Percentiles rank a stretch among this genome's conserved stretches.
phyloP scores from a whole-genome alignment of 1,284 basidiomycete genomes.

The Cutaneotrichosporon arboriforme region DNA sequence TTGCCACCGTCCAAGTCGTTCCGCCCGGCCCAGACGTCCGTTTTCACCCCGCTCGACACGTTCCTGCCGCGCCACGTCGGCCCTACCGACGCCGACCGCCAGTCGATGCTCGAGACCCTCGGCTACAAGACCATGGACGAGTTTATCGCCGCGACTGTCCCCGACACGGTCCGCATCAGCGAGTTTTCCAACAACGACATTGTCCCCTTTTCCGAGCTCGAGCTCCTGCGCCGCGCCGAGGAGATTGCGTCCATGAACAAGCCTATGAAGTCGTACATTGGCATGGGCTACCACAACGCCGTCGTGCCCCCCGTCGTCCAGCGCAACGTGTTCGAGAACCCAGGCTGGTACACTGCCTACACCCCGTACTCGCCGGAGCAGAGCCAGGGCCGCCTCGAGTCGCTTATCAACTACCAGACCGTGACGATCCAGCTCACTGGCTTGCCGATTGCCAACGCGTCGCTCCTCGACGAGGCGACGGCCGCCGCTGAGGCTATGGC shows the following conservation, averaged over 20 bases:
- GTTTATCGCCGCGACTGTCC: constrained; percentile 75
- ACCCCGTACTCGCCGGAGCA: constrained; percentile 61
- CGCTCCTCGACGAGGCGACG: constrained; percentile 84
- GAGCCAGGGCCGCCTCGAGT: constrained; percentile 73
- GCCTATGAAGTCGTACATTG: constrained; percentile 86
- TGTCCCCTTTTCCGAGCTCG: constrained; percentile 73
- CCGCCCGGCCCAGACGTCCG: constrained; percentile 34
- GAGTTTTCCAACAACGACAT: constrained; percentile 55
- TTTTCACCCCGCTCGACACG: constrained; percentile 75
- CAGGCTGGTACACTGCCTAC: constrained; percentile 97
- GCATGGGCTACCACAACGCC: constrained; percentile 95
- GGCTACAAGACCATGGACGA: constrained; percentile 81
- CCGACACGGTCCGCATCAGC: constrained; percentile 67
- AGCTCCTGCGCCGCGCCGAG: constrained; percentile 71
- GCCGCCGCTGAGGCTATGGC: constrained; percentile 77
- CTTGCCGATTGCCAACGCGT: constrained; percentile 92
- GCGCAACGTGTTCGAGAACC: constrained; percentile 94
- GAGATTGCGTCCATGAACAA: constrained; percentile 73
- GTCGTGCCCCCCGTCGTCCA: constrained; percentile 89
- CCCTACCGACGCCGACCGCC: constrained; percentile 68
- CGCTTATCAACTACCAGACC: constrained; percentile 93
- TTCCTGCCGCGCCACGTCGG: constrained; percentile 86
- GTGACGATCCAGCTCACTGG: constrained; percentile 92
- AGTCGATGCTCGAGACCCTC: constrained; percentile 69
- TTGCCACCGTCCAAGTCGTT: constrained; percentile 32